Evolutionary conservation across 306 rosid species (phyloP).

Genomic region (Prunus salicina): DNA sequence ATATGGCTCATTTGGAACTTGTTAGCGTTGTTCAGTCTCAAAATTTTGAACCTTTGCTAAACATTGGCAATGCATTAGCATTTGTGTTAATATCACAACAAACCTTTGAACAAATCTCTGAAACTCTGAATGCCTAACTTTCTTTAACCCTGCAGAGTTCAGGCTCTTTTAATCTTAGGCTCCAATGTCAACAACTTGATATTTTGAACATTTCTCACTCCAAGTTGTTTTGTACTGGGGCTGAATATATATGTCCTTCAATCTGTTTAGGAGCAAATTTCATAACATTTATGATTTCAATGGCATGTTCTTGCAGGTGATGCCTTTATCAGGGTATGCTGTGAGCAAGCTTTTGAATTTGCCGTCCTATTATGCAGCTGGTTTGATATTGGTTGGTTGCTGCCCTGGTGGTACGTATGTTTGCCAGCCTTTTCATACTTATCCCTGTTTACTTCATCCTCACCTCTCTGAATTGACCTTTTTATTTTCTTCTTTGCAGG

Average conservation of each 20-base stretch:
- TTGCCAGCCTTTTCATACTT: conserved; percentile 7
- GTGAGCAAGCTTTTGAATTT: conserved; percentile 73
- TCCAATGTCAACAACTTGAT: neutral
- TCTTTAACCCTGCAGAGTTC: neutral
- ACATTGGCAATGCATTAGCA: neutral
- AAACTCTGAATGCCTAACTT: neutral
- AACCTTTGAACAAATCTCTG: neutral
- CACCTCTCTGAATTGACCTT: neutral
- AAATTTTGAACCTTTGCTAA: neutral
- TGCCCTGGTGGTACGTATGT: conserved; percentile 80
- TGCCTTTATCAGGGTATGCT: conserved; percentile 75
- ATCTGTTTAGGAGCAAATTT: neutral
- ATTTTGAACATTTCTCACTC: neutral
- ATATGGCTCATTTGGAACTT: neutral
- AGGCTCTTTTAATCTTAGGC: neutral
- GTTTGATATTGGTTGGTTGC: conserved; percentile 75
- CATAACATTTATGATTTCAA: neutral
- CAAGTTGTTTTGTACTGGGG: neutral
- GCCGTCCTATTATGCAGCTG: conserved; percentile 86
- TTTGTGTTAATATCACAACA: neutral
- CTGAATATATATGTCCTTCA: neutral
- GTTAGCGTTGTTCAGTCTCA: neutral
- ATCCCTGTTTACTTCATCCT: neutral
- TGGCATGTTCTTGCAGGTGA: conserved; percentile 50
- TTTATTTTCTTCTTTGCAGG: conserved; percentile 51